Conservation (phyloP, 768 basidiomycete genomes). For the Rhodotorula babjevae region DNA sequence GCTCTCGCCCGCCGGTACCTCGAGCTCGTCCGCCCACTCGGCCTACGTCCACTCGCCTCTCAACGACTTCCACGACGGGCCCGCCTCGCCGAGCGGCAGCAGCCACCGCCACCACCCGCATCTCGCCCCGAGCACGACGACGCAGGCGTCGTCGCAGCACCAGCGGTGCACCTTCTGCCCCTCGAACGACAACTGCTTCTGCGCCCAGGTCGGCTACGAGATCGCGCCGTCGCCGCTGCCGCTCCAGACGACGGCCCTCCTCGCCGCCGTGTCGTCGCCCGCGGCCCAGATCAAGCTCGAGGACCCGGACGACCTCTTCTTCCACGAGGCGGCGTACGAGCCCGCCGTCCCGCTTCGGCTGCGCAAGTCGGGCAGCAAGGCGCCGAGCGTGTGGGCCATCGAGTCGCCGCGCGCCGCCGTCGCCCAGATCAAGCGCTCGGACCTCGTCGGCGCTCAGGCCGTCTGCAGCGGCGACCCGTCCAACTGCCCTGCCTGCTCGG, state of each 20-base stretch:
- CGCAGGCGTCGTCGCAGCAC: neutral
- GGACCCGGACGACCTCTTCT: constrained; percentile 58
- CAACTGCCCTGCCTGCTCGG: constrained; percentile 78
- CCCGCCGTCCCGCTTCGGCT: constrained; percentile 76
- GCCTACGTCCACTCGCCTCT: constrained; percentile 20
- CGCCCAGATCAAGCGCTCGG: constrained; percentile 43
- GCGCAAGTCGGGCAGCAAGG: constrained; percentile 44
- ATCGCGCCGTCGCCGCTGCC: constrained; percentile 19
- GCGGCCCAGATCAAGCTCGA: constrained; percentile 39
- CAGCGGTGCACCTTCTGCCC: constrained; percentile 66
- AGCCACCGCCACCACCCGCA: neutral
- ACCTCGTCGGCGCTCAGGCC: constrained; percentile 14
- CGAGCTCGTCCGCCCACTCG: neutral
- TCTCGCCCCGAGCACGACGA: neutral
- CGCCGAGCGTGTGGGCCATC: constrained; percentile 46
- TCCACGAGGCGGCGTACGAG: constrained; percentile 72
- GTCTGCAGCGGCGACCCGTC: constrained; percentile 77
- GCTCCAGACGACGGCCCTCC: constrained; percentile 7
- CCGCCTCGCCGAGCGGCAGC: constrained; percentile 3
- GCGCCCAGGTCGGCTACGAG: constrained; percentile 55
- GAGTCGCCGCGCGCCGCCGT: constrained; percentile 43
- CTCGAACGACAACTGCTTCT: constrained; percentile 67
- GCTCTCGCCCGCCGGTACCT: constrained; percentile 1
- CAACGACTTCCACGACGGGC: constrained; percentile 17
- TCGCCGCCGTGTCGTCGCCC: constrained; percentile 21